Base-by-base conservation (phyloP, 495 filamentous ascomycete genomes). In the Aspergillus sclerotioniger region DNA sequence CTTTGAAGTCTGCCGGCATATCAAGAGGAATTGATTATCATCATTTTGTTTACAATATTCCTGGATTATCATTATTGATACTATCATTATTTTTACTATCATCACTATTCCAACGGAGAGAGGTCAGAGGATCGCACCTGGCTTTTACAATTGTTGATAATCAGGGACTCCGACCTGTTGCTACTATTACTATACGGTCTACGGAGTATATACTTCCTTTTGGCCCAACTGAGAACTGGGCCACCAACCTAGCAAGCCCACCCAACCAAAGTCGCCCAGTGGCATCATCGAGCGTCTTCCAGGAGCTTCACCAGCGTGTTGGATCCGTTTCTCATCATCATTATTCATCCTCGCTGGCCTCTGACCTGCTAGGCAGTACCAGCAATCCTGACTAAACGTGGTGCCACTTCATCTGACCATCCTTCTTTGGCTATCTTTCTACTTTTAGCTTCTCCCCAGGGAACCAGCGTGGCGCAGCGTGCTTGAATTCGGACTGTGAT, bases 201-300 rank as follows among this genome's bases (percentile, higher is more conserved):
- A 25, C 25, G 25, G 5, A 25, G 25, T 25, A 25, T 25, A 25
- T 25, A 25, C 25, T 25, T 25, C 25, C 25, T 25, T 25, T 25
- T 25, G 25, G 25, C 25, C 25, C 25, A 5, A 25, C 25, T 3
- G 25, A 25, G 25, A 25, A 25, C 25, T 25, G 25, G 25, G 25
- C 25, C 25, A 25, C 51, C 53, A 31, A 45, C 49, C 20, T 17
- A 48, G 20, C 53, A 13, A 4, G 35, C 31, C 32, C 32, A 28
- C 7, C 47, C 21, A 37, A 32, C 32, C 21, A 39, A n/a, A 54
- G 2, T 25, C 47, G 25, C 43, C 47, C 29, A 10, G 52, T 50
- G 57, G 57, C 54, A 60, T 60, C 62, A 64, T 56, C 51, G 25
- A 65, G 62, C 56, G 46, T 58, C 49, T 54, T 59, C 31, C 3